Evolutionary conservation across 2,329 filamentous ascomycete species (phyloP).

Genomic region (Trichoderma atroviride): DNA sequence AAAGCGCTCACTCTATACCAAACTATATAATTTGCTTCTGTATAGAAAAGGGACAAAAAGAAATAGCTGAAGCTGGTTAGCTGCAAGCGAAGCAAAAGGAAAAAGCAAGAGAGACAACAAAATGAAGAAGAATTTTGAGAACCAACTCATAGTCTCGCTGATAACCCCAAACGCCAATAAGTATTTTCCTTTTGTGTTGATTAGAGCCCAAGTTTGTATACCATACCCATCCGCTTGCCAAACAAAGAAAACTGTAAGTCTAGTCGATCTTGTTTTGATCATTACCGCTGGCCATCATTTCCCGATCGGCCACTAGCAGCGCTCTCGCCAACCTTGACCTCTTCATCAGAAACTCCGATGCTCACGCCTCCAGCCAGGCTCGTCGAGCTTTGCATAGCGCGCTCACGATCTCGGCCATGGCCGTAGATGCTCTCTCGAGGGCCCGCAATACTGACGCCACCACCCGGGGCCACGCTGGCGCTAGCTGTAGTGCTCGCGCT

Average conservation of each 20-base stretch:
- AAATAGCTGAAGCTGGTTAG: neutral
- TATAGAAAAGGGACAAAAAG: neutral
- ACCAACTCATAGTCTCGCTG: conserved; percentile 1
- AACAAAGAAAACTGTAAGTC: neutral
- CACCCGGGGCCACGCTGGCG: conserved; percentile 43
- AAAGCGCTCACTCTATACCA: neutral
- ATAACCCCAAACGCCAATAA: conserved; percentile 8
- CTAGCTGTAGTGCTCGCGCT: conserved; percentile 59
- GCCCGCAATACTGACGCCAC: conserved; percentile 50
- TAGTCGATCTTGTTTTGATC: neutral
- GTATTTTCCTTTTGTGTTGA: neutral
- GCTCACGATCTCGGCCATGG: conserved; percentile 46
- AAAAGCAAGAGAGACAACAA: neutral
- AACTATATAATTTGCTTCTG: conserved; percentile 2
- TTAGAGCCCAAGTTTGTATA: neutral
- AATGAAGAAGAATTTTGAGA: neutral
- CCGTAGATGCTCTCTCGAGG: conserved; percentile 44
- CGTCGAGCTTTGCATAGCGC: conserved; percentile 48
- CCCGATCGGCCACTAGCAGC: conserved; percentile 52
- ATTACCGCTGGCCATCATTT: conserved; percentile 5
- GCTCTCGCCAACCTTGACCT: conserved; percentile 63
- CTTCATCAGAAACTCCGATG: conserved; percentile 61
- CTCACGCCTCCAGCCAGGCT: conserved; percentile 52
- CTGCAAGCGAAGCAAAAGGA: neutral
- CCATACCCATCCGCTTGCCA: neutral